Conservation (phyloP, 2,329 filamentous ascomycete species). For the Aspergillus unguis region DNA sequence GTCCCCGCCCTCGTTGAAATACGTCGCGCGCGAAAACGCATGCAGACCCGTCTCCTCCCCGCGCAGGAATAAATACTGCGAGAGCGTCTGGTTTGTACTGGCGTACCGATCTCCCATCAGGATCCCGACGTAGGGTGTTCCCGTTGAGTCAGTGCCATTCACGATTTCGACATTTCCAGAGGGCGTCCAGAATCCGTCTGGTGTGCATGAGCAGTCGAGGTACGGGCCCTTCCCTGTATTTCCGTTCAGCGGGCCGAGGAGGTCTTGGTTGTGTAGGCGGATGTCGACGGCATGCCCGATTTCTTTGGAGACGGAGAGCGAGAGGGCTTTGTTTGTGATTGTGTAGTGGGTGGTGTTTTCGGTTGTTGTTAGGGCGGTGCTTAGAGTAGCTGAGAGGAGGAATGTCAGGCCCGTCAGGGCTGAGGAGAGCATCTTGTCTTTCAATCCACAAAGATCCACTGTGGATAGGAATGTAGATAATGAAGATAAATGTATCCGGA, state of each 20-base stretch:
- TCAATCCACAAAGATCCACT: too few species aligned
- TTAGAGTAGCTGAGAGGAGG: neutral
- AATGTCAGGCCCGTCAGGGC: neutral
- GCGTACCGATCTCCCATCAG: slow-evolving; percentile 59
- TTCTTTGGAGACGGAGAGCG: slow-evolving; percentile 43
- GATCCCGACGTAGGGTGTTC: slow-evolving; percentile 56
- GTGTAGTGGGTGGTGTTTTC: slow-evolving; percentile 13
- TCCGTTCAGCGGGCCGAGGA: slow-evolving; percentile 48
- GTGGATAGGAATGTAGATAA: too few species aligned
- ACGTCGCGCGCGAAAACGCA: slow-evolving; percentile 57
- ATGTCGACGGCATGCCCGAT: slow-evolving; percentile 43
- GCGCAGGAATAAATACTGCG: slow-evolving; percentile 64
- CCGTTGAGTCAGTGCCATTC: slow-evolving; percentile 50
- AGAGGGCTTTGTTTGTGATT: slow-evolving; percentile 46
- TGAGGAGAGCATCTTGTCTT: neutral
- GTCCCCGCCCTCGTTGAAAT: slow-evolving; percentile 56
- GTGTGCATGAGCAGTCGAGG: slow-evolving; percentile 62
- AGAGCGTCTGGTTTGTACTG: slow-evolving; percentile 56
- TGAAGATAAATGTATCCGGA: too few species aligned
- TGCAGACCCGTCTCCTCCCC: slow-evolving; percentile 63
- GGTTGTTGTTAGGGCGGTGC: neutral
- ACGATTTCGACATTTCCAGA: slow-evolving; percentile 52
- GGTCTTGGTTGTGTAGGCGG: slow-evolving; percentile 49
- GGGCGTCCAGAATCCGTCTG: slow-evolving; percentile 58
- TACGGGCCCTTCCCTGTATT: slow-evolving; percentile 55